These are phyloP conservation scores for Cutaneotrichosporon sp. DNA, from an alignment of 1,284 basidiomycete species.

Conservation along the genomic window DNA sequence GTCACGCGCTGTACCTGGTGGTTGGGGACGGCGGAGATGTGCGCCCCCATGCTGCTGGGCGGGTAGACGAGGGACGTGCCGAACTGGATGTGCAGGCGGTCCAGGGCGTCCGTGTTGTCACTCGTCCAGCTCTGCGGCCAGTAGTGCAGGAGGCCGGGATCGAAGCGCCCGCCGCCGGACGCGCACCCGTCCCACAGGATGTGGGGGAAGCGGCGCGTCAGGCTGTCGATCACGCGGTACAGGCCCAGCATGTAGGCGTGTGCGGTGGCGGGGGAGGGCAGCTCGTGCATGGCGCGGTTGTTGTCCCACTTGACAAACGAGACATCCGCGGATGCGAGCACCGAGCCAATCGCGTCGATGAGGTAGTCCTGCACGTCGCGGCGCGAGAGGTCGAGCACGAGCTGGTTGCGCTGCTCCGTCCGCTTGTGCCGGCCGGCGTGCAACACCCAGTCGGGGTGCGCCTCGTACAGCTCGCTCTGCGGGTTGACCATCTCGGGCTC, in stretches of 20 bases:
- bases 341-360: constrained; percentile 24
- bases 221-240: constrained; percentile 34
- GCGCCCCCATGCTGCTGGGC: constrained; percentile 33
- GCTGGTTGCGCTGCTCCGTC: constrained; percentile 36
- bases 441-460: constrained; percentile 42
- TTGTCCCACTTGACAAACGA: constrained; percentile 46
- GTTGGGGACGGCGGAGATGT: constrained; percentile 38
- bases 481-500: constrained; percentile 49
- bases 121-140: constrained; percentile 40
- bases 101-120: constrained; percentile 41
- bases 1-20: constrained; percentile 34
- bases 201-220: constrained; percentile 35
- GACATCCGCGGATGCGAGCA: constrained; percentile 33
- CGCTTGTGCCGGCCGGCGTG: constrained; percentile 23
- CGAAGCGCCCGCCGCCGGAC: constrained; percentile 41
- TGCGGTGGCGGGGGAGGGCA: constrained; percentile 27
- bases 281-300: constrained; percentile 43
- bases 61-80: constrained; percentile 38
- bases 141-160: constrained; percentile 38
- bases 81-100: constrained; percentile 40
- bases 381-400: constrained; percentile 37
- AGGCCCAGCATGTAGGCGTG: constrained; percentile 42
- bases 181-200: constrained; percentile 44
- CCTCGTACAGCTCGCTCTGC: constrained; percentile 34
- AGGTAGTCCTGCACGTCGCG: constrained; percentile 39